Percentiles rank a stretch among this genome's conserved stretches.
Conservation (phyloP, 2,329 filamentous ascomycete genomes). For the Xylariaceae sp. region DNA sequence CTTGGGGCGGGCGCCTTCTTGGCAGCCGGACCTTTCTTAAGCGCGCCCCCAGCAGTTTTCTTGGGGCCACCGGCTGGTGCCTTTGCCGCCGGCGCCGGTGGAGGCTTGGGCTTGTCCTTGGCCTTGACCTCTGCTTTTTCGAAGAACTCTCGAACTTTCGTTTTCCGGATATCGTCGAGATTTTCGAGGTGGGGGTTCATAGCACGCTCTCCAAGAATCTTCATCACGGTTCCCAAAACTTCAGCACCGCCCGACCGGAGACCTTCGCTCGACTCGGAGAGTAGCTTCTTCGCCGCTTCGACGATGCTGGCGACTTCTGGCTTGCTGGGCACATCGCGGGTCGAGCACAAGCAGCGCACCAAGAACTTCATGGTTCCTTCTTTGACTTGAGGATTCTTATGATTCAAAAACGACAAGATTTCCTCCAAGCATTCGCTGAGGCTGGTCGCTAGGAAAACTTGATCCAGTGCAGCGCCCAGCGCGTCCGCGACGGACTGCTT, state of each 20-base stretch:
- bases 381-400: slow-evolving; percentile 98
- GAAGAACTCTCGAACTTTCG: slow-evolving; percentile 86
- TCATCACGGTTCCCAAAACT: slow-evolving; percentile 91
- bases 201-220: slow-evolving; percentile 92
- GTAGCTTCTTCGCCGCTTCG: slow-evolving; percentile 81
- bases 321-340: slow-evolving; percentile 76
- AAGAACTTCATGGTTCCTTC: slow-evolving; percentile 91
- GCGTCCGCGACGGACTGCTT: slow-evolving; percentile 86
- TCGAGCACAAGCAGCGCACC: slow-evolving; percentile 78
- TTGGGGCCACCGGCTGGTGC: slow-evolving; percentile 40
- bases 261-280: slow-evolving; percentile 81
- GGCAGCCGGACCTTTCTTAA: slow-evolving; percentile 44
- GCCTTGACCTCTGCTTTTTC: slow-evolving; percentile 79
- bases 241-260: slow-evolving; percentile 87
- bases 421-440: slow-evolving; percentile 89
- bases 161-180: slow-evolving; percentile 91
- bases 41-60: slow-evolving; percentile 33
- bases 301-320: slow-evolving; percentile 78
- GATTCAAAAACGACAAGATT: slow-evolving; percentile 72
- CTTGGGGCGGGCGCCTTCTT: slow-evolving; percentile 46
- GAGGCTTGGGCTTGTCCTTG: slow-evolving; percentile 86
- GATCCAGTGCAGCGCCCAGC: slow-evolving; percentile 76
- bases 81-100: slow-evolving; percentile 53
- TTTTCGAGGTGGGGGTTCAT: slow-evolving; percentile 92
- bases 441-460: slow-evolving; percentile 58